Evolutionary conservation across 2,329 filamentous ascomycete species (phyloP).

Genomic region (Talaromyces sp.): DNA sequence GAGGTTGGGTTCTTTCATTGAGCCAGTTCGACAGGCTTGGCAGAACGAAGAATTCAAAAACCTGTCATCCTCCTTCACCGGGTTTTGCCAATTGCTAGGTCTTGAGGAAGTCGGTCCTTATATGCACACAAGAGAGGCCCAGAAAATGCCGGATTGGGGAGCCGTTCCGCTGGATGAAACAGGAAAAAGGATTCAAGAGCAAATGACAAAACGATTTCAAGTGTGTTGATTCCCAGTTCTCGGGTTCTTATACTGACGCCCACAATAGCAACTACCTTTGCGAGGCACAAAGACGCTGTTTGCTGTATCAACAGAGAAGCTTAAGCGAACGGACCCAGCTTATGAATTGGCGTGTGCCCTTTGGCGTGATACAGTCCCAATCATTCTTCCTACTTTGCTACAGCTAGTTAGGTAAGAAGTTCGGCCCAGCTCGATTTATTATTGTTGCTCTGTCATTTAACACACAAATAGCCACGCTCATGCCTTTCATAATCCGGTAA

Average conservation of each 20-base stretch:
- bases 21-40: slow-evolving; percentile 79
- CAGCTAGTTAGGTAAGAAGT: slow-evolving; percentile 64
- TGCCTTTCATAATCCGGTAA: slow-evolving; percentile 78
- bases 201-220: slow-evolving; percentile 52
- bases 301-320: slow-evolving; percentile 84
- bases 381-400: slow-evolving; percentile 78
- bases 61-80: slow-evolving; percentile 66
- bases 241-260: slow-evolving; percentile 4
- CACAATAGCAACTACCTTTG: slow-evolving; percentile 62
- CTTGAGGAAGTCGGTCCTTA: slow-evolving; percentile 78
- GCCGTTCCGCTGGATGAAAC: slow-evolving; percentile 68
- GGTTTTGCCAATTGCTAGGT: slow-evolving; percentile 74
- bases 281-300: slow-evolving; percentile 85
- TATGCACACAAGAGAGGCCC: slow-evolving; percentile 64
- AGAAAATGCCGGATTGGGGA: slow-evolving; percentile 78
- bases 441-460: slow-evolving; percentile 11
- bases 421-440: neutral
- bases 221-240: slow-evolving; percentile 4
- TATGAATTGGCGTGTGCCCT: slow-evolving; percentile 71
- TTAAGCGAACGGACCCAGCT: slow-evolving; percentile 65
- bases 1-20: slow-evolving; percentile 69
- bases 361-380: slow-evolving; percentile 79
- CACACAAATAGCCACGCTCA: slow-evolving; percentile 65
- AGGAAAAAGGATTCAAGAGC: slow-evolving; percentile 69
- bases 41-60: slow-evolving; percentile 61